These are phyloP conservation scores for Ophiostoma montium DNA, from an alignment of 2,329 filamentous ascomycete genomes.

Conservation along the genomic window DNA sequence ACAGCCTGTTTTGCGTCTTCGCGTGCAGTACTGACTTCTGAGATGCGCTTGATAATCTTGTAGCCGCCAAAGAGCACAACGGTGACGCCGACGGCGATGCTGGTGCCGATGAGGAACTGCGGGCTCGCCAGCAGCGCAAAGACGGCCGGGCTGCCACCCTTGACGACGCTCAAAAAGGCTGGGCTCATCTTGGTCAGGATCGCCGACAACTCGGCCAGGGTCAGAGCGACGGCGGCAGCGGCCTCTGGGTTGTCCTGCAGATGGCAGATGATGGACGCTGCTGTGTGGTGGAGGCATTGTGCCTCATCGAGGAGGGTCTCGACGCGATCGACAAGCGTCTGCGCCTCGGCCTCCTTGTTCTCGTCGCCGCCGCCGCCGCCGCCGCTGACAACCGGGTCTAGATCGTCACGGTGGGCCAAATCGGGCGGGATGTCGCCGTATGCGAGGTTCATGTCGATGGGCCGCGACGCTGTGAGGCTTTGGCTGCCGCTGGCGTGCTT, in stretches of 20 bases:
- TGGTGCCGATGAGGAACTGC: slow-evolving; percentile 86
- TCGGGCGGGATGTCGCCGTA: slow-evolving; percentile 74
- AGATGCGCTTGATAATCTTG: slow-evolving; percentile 88
- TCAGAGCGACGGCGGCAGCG: slow-evolving; percentile 84
- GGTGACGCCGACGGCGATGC: slow-evolving; percentile 81
- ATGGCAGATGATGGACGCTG: slow-evolving; percentile 66
- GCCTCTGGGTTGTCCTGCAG: slow-evolving; percentile 62
- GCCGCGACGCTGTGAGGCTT: slow-evolving; percentile 20
- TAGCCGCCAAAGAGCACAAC: slow-evolving; percentile 92
- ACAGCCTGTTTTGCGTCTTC: slow-evolving; percentile 19
- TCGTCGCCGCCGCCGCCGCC: slow-evolving; percentile 32
- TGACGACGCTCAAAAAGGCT: slow-evolving; percentile 58
- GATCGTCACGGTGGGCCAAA: slow-evolving; percentile 34
- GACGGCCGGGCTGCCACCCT: slow-evolving; percentile 69
- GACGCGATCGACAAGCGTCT: slow-evolving; percentile 54
- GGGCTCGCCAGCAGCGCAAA: slow-evolving; percentile 78
- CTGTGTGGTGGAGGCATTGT: slow-evolving; percentile 76
- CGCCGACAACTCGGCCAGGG: slow-evolving; percentile 78
- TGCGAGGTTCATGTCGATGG: slow-evolving; percentile 81
- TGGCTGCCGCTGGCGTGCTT: neutral
- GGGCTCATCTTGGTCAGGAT: slow-evolving; percentile 75
- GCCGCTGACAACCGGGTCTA: slow-evolving; percentile 19
- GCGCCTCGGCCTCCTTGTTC: slow-evolving; percentile 32
- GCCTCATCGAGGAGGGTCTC: slow-evolving; percentile 73
- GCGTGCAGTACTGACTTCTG: slow-evolving; percentile 23